These are phyloP conservation scores for Ramichloridium luteum DNA, from an alignment of 2,329 filamentous ascomycete species.

Conservation along the genomic window DNA sequence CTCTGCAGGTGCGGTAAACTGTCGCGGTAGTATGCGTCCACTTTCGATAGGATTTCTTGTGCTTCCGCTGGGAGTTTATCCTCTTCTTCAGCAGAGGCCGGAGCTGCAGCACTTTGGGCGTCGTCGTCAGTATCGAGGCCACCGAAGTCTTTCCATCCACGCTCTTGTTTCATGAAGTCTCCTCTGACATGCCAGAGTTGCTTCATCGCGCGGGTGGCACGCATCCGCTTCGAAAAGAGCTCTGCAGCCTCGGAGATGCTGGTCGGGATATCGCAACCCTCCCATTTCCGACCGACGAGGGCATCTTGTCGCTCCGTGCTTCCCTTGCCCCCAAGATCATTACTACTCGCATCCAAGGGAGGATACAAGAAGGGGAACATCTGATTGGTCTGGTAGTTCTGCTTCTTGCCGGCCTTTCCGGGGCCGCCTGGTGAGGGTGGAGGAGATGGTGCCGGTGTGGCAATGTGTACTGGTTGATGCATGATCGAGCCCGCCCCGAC, in stretches of 20 bases:
- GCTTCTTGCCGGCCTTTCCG: constrained; percentile 89
- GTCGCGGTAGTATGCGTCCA: constrained; percentile 71
- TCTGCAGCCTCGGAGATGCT: constrained; percentile 93
- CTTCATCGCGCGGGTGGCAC: constrained; percentile 80
- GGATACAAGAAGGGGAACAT: constrained; percentile 98
- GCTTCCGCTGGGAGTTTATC: constrained; percentile 12
- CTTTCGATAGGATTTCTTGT: constrained; percentile 31
- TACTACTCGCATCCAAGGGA: constrained; percentile 76
- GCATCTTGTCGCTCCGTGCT: constrained; percentile 65
- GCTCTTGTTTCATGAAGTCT: constrained; percentile 78
- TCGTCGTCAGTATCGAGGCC: constrained; percentile 32
- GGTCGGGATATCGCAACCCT: constrained; percentile 84
- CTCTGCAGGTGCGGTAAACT: constrained; percentile 82
- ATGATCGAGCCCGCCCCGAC: constrained; percentile 58
- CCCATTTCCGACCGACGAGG: constrained; percentile 74
- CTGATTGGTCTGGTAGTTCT: constrained; percentile 98
- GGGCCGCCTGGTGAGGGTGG: constrained; percentile 77
- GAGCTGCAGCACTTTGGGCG: constrained; percentile 12
- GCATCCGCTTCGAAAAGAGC: constrained; percentile 77
- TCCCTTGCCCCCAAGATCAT: constrained; percentile 81
- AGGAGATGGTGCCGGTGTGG: constrained; percentile 91
- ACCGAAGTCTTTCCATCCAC: constrained; percentile 61
- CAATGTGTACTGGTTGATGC: constrained; percentile 92
- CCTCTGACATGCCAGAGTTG: constrained; percentile 94
- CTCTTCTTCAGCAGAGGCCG: constrained; percentile 20